Evolutionary conservation across 2,329 filamentous ascomycete genomes (phyloP).

Genomic region (Ophiostoma novo-ulmi): DNA sequence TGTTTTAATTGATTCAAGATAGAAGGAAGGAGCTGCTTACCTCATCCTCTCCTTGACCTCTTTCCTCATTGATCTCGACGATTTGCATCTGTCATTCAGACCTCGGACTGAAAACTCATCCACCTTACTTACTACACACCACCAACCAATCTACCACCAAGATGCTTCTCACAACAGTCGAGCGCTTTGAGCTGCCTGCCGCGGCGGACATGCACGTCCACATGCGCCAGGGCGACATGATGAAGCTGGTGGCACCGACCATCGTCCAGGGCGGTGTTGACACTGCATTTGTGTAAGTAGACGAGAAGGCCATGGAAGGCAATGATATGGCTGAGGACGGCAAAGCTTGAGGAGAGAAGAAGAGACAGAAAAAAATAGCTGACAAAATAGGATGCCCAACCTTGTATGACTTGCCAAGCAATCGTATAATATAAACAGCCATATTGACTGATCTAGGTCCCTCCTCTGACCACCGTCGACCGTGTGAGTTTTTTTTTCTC

Average conservation of each 20-base stretch:
- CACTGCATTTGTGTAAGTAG: slow-evolving; percentile 28
- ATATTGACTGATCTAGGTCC: slow-evolving; percentile 24
- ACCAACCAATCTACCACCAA: slow-evolving; percentile 12
- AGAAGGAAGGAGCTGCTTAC: slow-evolving; percentile 1
- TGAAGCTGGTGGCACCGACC: slow-evolving; percentile 49
- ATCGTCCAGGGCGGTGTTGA: slow-evolving; percentile 34
- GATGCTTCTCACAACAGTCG: slow-evolving; percentile 32
- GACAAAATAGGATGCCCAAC: slow-evolving; percentile 46
- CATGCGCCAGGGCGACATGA: slow-evolving; percentile 61
- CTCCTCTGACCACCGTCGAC: slow-evolving; percentile 25
- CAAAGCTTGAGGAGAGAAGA: not conserved
- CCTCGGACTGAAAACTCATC: not conserved
- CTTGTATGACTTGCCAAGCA: slow-evolving; percentile 21
- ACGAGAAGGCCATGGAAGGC: not conserved
- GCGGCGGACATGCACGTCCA: slow-evolving; percentile 68
- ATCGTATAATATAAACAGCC: not conserved
- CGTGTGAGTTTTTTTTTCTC: slow-evolving; percentile 18
- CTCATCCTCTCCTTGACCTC: not conserved
- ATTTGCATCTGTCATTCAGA: not conserved
- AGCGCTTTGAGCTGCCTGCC: slow-evolving; percentile 51
- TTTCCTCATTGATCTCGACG: not conserved
- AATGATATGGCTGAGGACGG: not conserved
- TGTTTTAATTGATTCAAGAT: not conserved
- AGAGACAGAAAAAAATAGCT: not conserved
- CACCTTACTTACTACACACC: not conserved